Evolutionary conservation across 2,329 filamentous ascomycete species (phyloP).

Genomic region (Juglanconis sp.): DNA sequence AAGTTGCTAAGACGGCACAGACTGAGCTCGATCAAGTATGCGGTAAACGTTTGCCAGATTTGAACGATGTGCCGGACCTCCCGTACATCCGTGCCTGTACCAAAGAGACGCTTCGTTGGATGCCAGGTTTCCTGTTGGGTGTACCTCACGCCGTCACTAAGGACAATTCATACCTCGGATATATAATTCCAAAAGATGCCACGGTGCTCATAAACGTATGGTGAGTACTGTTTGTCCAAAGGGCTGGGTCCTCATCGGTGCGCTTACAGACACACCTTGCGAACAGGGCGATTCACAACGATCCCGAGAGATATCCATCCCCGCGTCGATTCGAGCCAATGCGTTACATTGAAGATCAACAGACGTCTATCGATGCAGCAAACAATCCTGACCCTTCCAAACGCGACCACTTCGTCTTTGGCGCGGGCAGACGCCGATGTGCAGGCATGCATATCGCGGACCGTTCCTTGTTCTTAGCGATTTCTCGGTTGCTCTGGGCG

Average conservation of each 20-base stretch:
- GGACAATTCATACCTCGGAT: conserved; percentile 42
- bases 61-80: conserved; percentile 34
- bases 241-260: too few relatives aligned
- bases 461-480: conserved; percentile 44
- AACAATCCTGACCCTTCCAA: conserved; percentile 29
- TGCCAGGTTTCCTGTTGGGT: conserved; percentile 36
- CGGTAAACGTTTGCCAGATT: conserved; percentile 36
- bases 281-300: conserved; percentile 40
- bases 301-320: conserved; percentile 38
- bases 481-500: conserved; percentile 46
- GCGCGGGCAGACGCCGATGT: conserved; percentile 54
- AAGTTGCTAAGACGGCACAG: conserved; percentile 42
- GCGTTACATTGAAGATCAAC: conserved; percentile 30
- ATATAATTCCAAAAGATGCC: conserved; percentile 42
- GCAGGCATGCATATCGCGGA: conserved; percentile 54
- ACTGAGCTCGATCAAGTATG: conserved; percentile 38
- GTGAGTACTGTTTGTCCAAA: conserved; percentile 20
- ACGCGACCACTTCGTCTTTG: conserved; percentile 53
- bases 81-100: conserved; percentile 41
- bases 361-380: conserved; percentile 23
- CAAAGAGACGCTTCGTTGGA: conserved; percentile 42
- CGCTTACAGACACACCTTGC: background rate
- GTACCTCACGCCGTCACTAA: conserved; percentile 39
- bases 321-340: conserved; percentile 41
- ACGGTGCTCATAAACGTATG: conserved; percentile 42